These are phyloP conservation scores for Plantago major DNA, from an alignment of 257 asterid species.

Conservation along the genomic window DNA sequence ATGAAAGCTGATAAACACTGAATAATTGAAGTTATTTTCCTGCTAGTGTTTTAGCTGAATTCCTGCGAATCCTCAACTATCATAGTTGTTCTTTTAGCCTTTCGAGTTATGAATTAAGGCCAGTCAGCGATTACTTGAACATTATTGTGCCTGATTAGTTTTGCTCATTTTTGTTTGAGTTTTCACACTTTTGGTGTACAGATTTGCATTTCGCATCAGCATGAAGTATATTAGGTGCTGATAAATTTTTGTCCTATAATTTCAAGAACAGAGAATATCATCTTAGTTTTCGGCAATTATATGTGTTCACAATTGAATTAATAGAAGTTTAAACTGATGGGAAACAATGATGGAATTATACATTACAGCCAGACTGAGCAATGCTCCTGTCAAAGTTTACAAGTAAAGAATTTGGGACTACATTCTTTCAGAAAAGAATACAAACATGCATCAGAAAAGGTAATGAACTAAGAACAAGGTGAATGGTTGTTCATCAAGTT, in stretches of 20 bases:
- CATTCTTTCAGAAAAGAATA: background rate
- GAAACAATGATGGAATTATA: constrained; percentile 9
- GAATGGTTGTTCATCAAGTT: no score
- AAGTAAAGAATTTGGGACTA: background rate
- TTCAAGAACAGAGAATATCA: no score
- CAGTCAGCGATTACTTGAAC: background rate
- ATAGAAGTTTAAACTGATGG: background rate
- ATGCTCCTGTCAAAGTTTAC: constrained; percentile 7
- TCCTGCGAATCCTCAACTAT: background rate
- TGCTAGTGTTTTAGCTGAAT: background rate
- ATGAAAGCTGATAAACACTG: background rate
- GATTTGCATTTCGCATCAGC: no score
- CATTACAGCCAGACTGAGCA: background rate
- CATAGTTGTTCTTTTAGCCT: background rate
- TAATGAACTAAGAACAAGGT: background rate
- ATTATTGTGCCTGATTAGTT: background rate
- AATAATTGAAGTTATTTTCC: background rate
- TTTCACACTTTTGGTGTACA: no score
- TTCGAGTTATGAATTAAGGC: background rate
- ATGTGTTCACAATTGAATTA: background rate
- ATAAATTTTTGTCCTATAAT: no score
- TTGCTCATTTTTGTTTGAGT: background rate
- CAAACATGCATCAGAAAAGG: background rate
- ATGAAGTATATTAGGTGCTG: no score
- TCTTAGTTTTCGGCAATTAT: no score